These are phyloP conservation scores for Xylaria palmicola DNA, from an alignment of 495 filamentous ascomycete species.

Conservation along the genomic window DNA sequence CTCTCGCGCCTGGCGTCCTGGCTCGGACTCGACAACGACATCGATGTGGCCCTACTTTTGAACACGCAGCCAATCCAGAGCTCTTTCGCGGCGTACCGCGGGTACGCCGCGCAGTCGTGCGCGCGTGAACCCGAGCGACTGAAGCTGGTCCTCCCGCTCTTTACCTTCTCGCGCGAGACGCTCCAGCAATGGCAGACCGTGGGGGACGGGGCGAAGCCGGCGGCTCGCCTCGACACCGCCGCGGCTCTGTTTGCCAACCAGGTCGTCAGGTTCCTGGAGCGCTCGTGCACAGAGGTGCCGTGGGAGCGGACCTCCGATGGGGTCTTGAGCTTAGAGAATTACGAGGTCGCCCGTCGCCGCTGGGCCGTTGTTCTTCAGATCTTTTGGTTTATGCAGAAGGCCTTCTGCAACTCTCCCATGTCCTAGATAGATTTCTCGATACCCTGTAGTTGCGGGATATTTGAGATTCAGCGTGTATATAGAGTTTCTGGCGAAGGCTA, in stretches of 20 bases:
- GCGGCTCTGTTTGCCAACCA: slow-evolving; percentile 13
- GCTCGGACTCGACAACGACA: neutral
- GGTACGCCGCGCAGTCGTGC: neutral
- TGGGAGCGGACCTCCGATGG: neutral
- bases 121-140: neutral
- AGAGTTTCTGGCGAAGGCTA: no score
- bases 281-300: neutral
- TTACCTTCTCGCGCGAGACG: slow-evolving; percentile 3
- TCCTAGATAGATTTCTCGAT: no score
- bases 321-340: neutral
- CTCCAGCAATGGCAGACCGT: neutral
- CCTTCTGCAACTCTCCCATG: neutral
- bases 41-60: neutral
- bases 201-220: neutral
- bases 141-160: neutral
- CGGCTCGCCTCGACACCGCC: neutral
- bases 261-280: slow-evolving; percentile 3
- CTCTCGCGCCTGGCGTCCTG: neutral
- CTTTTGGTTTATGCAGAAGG: slow-evolving; percentile 7
- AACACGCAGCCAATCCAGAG: neutral
- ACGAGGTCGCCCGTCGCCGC: neutral
- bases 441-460: no score
- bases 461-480: no score
- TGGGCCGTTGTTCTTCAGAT: slow-evolving; percentile 11
- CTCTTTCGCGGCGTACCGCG: neutral